Percentiles rank a stretch among this genome's conserved stretches.
Evolutionary conservation across 2,329 filamentous ascomycete genomes (phyloP).

Genomic region (Stagonosporopsis vannaccii): DNA sequence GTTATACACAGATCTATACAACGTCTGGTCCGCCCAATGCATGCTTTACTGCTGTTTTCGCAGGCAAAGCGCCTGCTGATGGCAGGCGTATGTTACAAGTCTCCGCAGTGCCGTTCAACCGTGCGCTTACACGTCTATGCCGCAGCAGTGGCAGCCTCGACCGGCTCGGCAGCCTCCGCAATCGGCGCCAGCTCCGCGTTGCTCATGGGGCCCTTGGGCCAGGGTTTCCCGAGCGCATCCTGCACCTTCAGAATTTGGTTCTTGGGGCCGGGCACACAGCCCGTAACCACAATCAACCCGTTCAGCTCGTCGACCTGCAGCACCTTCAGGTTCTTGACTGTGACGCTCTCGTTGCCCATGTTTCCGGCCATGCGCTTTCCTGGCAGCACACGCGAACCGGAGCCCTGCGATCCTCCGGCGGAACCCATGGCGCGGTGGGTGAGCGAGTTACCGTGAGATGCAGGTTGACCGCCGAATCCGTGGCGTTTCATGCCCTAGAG

Average conservation of each 20-base stretch:
- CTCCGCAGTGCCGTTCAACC: neutral
- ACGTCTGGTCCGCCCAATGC: slow-evolving; percentile 6
- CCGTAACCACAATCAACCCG: slow-evolving; percentile 87
- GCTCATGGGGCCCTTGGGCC: slow-evolving; percentile 61
- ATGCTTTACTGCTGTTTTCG: neutral
- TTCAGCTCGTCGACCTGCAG: slow-evolving; percentile 86
- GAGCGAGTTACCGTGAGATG: slow-evolving; percentile 93
- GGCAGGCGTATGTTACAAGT: slow-evolving; percentile 7
- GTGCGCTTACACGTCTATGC: neutral
- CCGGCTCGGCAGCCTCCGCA: slow-evolving; percentile 17
- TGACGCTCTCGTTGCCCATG: slow-evolving; percentile 90
- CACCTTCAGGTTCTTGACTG: slow-evolving; percentile 89
- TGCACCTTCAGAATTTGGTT: slow-evolving; percentile 83
- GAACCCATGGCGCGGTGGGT: slow-evolving; percentile 94
- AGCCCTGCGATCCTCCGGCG: slow-evolving; percentile 85
- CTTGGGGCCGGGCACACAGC: slow-evolving; percentile 84
- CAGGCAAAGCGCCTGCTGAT: neutral
- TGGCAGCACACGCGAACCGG: slow-evolving; percentile 88
- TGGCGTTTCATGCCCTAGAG: slow-evolving; percentile 87
- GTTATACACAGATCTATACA: slow-evolving; percentile 18
- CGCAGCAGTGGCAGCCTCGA: slow-evolving; percentile 19
- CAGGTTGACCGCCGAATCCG: slow-evolving; percentile 86
- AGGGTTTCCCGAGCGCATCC: slow-evolving; percentile 89
- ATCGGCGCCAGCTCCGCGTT: slow-evolving; percentile 29
- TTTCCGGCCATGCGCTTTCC: slow-evolving; percentile 98